Evolutionary conservation across 1,139 yeast species (phyloP), one percentile per base, ranked within the genome.

Genomic region (Diutina neorugosa): DNA sequence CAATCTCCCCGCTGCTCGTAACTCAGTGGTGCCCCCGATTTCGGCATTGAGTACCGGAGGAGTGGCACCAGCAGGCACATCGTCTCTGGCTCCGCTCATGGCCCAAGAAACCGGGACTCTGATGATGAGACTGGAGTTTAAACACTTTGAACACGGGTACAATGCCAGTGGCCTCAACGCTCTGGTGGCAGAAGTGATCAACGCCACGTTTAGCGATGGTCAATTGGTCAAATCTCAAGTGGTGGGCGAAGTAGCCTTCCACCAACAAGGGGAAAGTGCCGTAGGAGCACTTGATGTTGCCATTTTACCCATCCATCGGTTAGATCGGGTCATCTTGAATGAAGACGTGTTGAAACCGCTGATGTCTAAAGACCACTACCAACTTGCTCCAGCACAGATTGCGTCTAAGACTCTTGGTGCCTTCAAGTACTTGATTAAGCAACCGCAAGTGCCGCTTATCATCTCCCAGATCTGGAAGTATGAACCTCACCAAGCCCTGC

Each of bases 391-490:
- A 54, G 60, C 69, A 54, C 64, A 68, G 9, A 75, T 81, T 37
- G 59, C 73, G 31, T 71, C 79, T 14, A 81, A 81, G 62, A 82
- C 91, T 1, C 70, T 84, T 51, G 93, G 93, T 40, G 95, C 88
- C 0, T 67, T 87, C 61, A 86, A 86, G 64, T 87, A 86, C 62
- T 75, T 85, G 62, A 56, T 61, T 21, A 65, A 61, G 40, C n/a
- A 27, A 31, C 66, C 82, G 57, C 71, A 71, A 53, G 79, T 82
- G 1, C 97, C 97, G n/a, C 67, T 91, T 31, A 68, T 80, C 31
- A 75, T 91, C 51, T 77, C 81, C 51, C 96, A 96, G 51, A 80
- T 86, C 51, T 91, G 98, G 98, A 84, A 90, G 62, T 84, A 84
- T 63, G 96, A 90, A 65, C 75, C 78, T 21, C 85, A 78, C 55